Base-by-base conservation (phyloP, 805 yeast genomes). In the Groenewaldozyma tartarivorans region DNA sequence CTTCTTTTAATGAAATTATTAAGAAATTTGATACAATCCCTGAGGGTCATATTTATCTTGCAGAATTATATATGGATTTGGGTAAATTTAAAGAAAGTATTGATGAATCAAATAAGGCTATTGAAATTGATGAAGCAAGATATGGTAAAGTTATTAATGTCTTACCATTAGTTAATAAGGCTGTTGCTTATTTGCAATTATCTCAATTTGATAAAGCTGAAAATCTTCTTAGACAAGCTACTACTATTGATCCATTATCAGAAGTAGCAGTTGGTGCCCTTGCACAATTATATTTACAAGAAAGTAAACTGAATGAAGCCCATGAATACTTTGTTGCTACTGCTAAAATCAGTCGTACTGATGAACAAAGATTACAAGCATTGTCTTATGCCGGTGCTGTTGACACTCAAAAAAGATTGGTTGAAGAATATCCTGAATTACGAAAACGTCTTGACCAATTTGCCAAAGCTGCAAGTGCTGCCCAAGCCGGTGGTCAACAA, bases 41-140 rank as follows among this genome's bases (percentile, higher is more conserved):
- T 42, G 96, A 86, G 62, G 81, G 87, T 53, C 94, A 92, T 67
- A 88, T 86, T 69, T 92, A 87, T 65, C 87, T 79, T 58, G 98
- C 97, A 57, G 98, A 92, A 68, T 80, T 90, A 38, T 71, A 90
- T 55, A 79, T 84, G 48, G 96, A 90, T 60, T 73, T 73, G 54
- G 81, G 81, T 58, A 85, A 83, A 52, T 64, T 74, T 42, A 71
- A 61, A 22, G 80, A 73, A 46, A 96, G 97, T 43, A 63, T 76
- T 45, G 76, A 77, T 57, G 88, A 86, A 66, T 90, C 87, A 60
- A 95, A 88, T 48, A 73, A 75, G 54, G 86, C 97, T 41, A 79
- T 79, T 41, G 77, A 83, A 62, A 71, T 92, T 57, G 96, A 90
- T 68, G 45, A 50, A 45, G 41, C 42, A 34, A 56, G 54, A 54